These are phyloP conservation scores for Penicillium sclerotiorum DNA, from an alignment of 2,329 filamentous ascomycete genomes.

Conservation along the genomic window DNA sequence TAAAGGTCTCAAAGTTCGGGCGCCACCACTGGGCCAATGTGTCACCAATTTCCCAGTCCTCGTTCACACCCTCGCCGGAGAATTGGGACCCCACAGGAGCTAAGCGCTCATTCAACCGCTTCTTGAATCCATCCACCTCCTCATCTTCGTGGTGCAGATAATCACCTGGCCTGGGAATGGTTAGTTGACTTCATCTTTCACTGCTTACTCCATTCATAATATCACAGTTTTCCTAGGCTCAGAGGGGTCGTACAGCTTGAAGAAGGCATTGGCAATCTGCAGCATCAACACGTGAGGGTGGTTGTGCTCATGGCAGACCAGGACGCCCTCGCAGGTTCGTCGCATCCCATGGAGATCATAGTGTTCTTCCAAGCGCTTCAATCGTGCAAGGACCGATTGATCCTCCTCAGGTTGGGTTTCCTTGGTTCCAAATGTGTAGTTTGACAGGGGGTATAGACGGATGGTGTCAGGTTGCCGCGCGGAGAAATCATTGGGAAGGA, in stretches of 20 bases:
- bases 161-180: conserved; percentile 70
- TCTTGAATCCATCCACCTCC: conserved; percentile 93
- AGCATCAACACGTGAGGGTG: conserved; percentile 98
- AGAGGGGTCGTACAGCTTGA: conserved; percentile 71
- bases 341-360: conserved; percentile 93
- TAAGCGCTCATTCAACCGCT: conserved; percentile 85
- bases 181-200: no score
- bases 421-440: conserved; percentile 99
- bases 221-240: neutral
- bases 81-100: conserved; percentile 85
- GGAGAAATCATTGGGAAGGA: conserved; percentile 80
- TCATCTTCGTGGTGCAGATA: conserved; percentile 86
- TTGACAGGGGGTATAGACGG: conserved; percentile 89
- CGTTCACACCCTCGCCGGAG: conserved; percentile 81
- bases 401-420: conserved; percentile 98
- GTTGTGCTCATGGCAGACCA: conserved; percentile 98
- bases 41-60: conserved; percentile 93
- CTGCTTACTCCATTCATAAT: neutral
- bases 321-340: conserved; percentile 91
- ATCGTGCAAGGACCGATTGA: conserved; percentile 86
- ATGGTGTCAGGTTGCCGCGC: conserved; percentile 87
- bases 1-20: conserved; percentile 98
- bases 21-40: conserved; percentile 98
- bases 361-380: conserved; percentile 95
- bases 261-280: conserved; percentile 98